These are phyloP conservation scores for Talaromyces wortmannii DNA, from an alignment of 495 filamentous ascomycete species.

Conservation along the genomic window DNA sequence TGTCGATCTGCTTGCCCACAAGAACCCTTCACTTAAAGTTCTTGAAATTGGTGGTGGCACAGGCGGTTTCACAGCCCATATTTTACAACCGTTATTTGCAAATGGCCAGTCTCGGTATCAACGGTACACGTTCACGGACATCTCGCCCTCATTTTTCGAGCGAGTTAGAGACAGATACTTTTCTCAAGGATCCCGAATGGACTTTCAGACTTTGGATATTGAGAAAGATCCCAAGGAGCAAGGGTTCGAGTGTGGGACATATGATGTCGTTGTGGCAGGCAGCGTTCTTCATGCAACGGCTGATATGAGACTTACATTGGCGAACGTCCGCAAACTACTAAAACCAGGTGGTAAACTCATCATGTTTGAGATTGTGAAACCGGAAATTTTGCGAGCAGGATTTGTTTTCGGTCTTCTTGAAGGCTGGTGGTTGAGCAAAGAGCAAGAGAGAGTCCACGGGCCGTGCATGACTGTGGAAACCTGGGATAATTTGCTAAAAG, in stretches of 20 bases:
- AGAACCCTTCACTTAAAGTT: conserved; percentile 34
- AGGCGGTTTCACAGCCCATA: conserved; percentile 14
- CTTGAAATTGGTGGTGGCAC: conserved; percentile 43
- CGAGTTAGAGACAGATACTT: conserved; percentile 2
- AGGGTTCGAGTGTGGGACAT: conserved; percentile 33
- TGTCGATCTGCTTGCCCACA: conserved; percentile 21
- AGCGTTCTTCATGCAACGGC: conserved; percentile 44
- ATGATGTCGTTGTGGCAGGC: conserved; percentile 41
- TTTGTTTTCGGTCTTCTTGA: conserved; percentile 8
- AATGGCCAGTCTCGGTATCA: neutral
- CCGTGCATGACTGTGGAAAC: conserved; percentile 7
- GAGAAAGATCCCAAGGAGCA: conserved; percentile 35
- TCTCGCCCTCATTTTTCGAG: conserved; percentile 31
- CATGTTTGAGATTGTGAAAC: conserved; percentile 3
- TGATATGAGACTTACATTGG: conserved; percentile 26
- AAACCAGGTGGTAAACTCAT: conserved; percentile 19
- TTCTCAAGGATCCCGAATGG: neutral
- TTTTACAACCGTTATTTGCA: conserved; percentile 6
- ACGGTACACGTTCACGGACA: conserved; percentile 27
- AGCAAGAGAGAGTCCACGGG: neutral
- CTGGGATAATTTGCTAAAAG: conserved; percentile 8
- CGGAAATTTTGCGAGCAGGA: neutral
- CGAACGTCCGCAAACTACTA: conserved; percentile 24
- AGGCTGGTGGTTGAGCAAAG: conserved; percentile 12
- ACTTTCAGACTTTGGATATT: conserved; percentile 27